Conservation (phyloP, 139 green algal species). For the Chlorella vulgaris region DNA sequence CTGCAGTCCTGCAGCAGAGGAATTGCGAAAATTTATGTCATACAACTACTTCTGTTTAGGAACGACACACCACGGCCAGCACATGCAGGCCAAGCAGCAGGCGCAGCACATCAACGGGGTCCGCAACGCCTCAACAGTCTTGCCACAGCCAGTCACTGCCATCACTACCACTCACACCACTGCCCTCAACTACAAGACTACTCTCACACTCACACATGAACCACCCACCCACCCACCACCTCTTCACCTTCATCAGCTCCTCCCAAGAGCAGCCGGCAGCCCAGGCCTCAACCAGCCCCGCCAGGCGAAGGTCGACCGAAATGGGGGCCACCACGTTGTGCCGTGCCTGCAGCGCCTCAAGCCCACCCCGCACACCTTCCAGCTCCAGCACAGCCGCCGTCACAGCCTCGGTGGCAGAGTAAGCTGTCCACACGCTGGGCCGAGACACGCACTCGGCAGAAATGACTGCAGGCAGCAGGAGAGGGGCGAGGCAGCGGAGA, state of each 20-base stretch:
- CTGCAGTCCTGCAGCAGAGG: slow-evolving; percentile 60
- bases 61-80: too few species aligned
- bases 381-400: slow-evolving; percentile 57
- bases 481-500: background rate
- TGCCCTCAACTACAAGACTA: too few species aligned
- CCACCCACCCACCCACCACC: too few species aligned
- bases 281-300: slow-evolving; percentile 87
- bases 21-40: background rate
- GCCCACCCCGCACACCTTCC: slow-evolving; percentile 54
- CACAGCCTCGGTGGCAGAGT: slow-evolving; percentile 53
- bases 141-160: too few species aligned
- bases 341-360: slow-evolving; percentile 64
- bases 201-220: too few species aligned
- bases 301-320: slow-evolving; percentile 33
- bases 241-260: slow-evolving; percentile 13
- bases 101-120: too few species aligned
- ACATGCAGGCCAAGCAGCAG: too few species aligned
- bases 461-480: slow-evolving; percentile 61
- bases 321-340: slow-evolving; percentile 46
- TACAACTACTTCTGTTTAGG: too few species aligned
- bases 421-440: slow-evolving; percentile 49
- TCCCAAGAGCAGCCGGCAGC: slow-evolving; percentile 45
- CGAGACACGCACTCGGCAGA: slow-evolving; percentile 53
- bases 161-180: too few species aligned
- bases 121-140: too few species aligned